Conservation (phyloP, 257 asterid genomes). For the Echites panduratus region DNA sequence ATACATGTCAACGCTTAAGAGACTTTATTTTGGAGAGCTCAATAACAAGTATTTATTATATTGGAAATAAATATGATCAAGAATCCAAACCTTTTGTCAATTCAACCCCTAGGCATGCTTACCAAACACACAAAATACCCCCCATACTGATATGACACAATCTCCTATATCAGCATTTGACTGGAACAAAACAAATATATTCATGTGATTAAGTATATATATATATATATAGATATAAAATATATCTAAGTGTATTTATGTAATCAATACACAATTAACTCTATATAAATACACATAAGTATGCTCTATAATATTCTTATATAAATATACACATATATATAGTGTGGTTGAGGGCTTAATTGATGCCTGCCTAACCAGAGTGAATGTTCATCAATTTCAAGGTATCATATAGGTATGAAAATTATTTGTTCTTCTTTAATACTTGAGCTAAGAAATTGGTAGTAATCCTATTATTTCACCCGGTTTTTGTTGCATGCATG, state of each 20-base stretch:
- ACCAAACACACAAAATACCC: not conserved
- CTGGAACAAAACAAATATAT: not conserved
- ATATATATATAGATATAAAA: too few relatives aligned
- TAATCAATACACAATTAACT: too few relatives aligned
- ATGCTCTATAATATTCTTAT: too few relatives aligned
- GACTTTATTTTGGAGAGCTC: not conserved
- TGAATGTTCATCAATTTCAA: not conserved
- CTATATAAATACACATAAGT: too few relatives aligned
- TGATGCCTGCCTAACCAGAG: not conserved
- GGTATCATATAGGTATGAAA: not conserved
- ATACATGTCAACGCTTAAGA: not conserved
- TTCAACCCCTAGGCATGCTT: not conserved
- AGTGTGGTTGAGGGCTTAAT: not conserved
- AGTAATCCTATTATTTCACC: not conserved
- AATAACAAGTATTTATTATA: not conserved
- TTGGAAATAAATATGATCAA: not conserved
- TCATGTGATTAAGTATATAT: too few relatives aligned
- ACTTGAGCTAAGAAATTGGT: not conserved
- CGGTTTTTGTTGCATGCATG: too few relatives aligned
- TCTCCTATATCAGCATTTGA: not conserved
- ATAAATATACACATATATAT: too few relatives aligned
- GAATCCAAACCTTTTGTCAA: not conserved
- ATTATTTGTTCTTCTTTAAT: not conserved
- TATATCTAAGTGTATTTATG: too few relatives aligned
- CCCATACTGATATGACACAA: too few relatives aligned